These are phyloP conservation scores for Blastobotrys petasosporus DNA, from an alignment of 1,139 yeast species.

Conservation along the genomic window DNA sequence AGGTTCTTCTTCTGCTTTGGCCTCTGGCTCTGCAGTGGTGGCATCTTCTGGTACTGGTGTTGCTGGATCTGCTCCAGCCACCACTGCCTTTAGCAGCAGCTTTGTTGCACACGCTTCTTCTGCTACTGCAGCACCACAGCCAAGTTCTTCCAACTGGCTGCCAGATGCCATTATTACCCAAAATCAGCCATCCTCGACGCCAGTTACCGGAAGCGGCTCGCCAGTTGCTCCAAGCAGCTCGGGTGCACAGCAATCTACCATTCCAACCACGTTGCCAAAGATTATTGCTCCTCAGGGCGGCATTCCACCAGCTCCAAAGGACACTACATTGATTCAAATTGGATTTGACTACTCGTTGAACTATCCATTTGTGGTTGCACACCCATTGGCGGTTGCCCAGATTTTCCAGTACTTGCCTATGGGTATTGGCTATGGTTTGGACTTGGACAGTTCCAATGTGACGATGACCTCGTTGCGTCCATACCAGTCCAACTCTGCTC, in stretches of 20 bases:
- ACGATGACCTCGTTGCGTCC: conserved; percentile 35
- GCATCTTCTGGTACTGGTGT: conserved; percentile 12
- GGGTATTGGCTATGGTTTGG: conserved; percentile 36
- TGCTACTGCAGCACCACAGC: conserved; percentile 14
- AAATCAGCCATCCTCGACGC: conserved; percentile 19
- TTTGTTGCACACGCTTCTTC: conserved; percentile 5
- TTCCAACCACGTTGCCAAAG: conserved; percentile 33
- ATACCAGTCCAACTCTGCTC: conserved; percentile 28
- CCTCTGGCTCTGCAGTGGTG: conserved; percentile 17
- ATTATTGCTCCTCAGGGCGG: conserved; percentile 36
- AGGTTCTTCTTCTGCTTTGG: conserved; percentile 17
- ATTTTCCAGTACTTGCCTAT: conserved; percentile 38
- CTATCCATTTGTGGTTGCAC: conserved; percentile 37
- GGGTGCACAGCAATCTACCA: conserved; percentile 20
- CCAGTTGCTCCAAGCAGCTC: conserved; percentile 16
- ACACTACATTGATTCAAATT: conserved; percentile 33
- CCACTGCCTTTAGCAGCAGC: conserved; percentile 12
- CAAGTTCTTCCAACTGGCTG: conserved; percentile 29
- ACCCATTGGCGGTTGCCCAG: conserved; percentile 41
- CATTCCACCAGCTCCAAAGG: conserved; percentile 27
- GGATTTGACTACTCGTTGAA: conserved; percentile 39
- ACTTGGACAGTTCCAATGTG: conserved; percentile 24
- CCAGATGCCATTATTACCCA: conserved; percentile 31
- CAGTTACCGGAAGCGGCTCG: conserved; percentile 6
- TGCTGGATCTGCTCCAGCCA: conserved; percentile 11